Evolutionary conservation across 108 stramenopile species (phyloP).

Genomic region (Parmales sp.): DNA sequence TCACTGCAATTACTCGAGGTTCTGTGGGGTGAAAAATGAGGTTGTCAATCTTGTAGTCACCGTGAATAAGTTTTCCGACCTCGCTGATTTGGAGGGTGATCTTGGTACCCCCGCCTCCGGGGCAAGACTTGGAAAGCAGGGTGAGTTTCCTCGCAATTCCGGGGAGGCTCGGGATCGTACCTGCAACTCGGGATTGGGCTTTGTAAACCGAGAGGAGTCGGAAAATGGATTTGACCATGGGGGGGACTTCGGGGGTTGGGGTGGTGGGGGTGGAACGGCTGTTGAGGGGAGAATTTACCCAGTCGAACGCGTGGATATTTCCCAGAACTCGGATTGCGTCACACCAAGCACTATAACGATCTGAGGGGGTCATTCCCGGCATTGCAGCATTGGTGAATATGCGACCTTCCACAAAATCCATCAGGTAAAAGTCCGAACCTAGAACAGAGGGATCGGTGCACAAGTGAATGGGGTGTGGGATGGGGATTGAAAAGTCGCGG

Average conservation of each 20-base stretch:
- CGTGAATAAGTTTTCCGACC: constrained; percentile 63
- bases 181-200: background rate
- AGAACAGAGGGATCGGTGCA: constrained; percentile 65
- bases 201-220: background rate
- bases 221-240: background rate
- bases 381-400: constrained; percentile 83
- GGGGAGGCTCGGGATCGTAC: background rate
- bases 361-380: constrained; percentile 33
- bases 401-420: constrained; percentile 83
- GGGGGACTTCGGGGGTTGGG: too few species aligned
- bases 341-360: constrained; percentile 53
- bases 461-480: constrained; percentile 64
- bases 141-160: background rate
- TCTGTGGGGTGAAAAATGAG: constrained; percentile 79
- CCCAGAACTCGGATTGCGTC: constrained; percentile 65
- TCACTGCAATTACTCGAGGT: constrained; percentile 72
- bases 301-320: constrained; percentile 18
- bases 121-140: background rate
- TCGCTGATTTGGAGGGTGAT: constrained; percentile 45
- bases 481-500: constrained; percentile 45
- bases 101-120: background rate
- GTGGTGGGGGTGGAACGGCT: background rate
- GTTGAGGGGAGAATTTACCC: background rate
- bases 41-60: constrained; percentile 95
- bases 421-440: constrained; percentile 91